A percentile compares a stretch with the other conserved stretches of the same genome.
phyloP scores from a whole-genome alignment of 2,329 filamentous ascomycete genomes.

The Alternaria arborescens region DNA sequence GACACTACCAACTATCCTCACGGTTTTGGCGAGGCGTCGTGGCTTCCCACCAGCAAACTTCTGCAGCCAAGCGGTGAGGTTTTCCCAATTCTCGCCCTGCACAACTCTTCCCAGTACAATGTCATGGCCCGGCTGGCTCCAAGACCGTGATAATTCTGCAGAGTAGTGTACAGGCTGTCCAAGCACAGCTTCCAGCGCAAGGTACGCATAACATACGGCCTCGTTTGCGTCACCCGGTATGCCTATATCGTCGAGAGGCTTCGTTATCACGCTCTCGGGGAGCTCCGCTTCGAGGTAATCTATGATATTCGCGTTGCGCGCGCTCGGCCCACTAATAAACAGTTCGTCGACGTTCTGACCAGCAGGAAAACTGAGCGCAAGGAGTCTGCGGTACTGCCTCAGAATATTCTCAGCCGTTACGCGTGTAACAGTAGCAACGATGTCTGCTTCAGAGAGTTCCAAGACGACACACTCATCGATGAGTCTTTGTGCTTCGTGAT shows the following conservation, averaged over 20 bases:
- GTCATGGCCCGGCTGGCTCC: slow-evolving; percentile 5
- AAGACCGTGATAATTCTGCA: not conserved
- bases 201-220: slow-evolving; percentile 67
- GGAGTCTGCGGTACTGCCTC: slow-evolving; percentile 59
- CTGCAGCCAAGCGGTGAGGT: slow-evolving; percentile 14
- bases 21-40: slow-evolving; percentile 8
- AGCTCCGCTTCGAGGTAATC: slow-evolving; percentile 60
- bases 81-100: slow-evolving; percentile 28
- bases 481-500: slow-evolving; percentile 63
- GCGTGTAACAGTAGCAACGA: slow-evolving; percentile 67
- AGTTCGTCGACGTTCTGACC: slow-evolving; percentile 61
- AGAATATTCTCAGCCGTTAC: slow-evolving; percentile 68
- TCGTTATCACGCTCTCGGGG: slow-evolving; percentile 60
- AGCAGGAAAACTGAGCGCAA: slow-evolving; percentile 42
- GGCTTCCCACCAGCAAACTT: slow-evolving; percentile 24
- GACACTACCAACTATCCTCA: slow-evolving; percentile 12
- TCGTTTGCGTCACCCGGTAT: slow-evolving; percentile 67
- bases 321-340: slow-evolving; percentile 69
- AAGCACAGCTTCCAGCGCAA: slow-evolving; percentile 64
- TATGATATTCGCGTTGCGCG: slow-evolving; percentile 66
- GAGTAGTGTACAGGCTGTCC: slow-evolving; percentile 8
- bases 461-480: slow-evolving; percentile 58
- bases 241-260: slow-evolving; percentile 65
- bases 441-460: slow-evolving; percentile 60
- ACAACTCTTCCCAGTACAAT: slow-evolving; percentile 17